These are phyloP conservation scores for Fusarium udum DNA, from an alignment of 2,329 filamentous ascomycete genomes.

Conservation along the genomic window DNA sequence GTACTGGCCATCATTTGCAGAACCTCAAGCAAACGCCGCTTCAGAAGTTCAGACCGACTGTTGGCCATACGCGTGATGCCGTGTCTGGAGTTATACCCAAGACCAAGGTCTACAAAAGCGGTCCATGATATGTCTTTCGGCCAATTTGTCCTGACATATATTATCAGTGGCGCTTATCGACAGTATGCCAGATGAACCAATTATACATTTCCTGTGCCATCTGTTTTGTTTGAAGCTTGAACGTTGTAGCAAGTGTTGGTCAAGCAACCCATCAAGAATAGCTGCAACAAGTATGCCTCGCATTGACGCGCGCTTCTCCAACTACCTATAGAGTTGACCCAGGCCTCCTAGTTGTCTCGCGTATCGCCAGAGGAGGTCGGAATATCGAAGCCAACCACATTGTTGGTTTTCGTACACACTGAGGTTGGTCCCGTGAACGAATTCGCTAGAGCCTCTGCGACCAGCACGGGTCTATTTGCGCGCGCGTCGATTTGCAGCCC, in stretches of 20 bases:
- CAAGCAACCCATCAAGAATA: neutral
- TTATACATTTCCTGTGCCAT: neutral
- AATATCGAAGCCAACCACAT: neutral
- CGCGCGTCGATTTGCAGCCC: conserved; percentile 22
- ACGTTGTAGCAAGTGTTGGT: neutral
- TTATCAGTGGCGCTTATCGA: conserved; percentile 5
- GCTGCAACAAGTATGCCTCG: conserved; percentile 27
- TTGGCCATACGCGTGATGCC: neutral
- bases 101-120: neutral
- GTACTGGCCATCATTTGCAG: neutral
- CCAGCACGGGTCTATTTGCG: conserved; percentile 1
- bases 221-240: neutral
- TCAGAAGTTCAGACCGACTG: neutral
- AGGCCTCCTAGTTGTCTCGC: neutral
- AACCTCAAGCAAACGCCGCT: conserved; percentile 3
- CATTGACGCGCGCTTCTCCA: conserved; percentile 37
- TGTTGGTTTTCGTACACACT: conserved; percentile 6
- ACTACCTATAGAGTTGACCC: neutral
- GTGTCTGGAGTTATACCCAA: neutral
- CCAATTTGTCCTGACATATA: neutral
- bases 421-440: neutral
- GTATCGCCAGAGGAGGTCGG: conserved; percentile 14
- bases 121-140: neutral
- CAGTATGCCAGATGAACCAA: neutral
- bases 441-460: neutral